phyloP scores from a whole-genome alignment of 768 basidiomycete species.

The Tulasnella sp. region DNA sequence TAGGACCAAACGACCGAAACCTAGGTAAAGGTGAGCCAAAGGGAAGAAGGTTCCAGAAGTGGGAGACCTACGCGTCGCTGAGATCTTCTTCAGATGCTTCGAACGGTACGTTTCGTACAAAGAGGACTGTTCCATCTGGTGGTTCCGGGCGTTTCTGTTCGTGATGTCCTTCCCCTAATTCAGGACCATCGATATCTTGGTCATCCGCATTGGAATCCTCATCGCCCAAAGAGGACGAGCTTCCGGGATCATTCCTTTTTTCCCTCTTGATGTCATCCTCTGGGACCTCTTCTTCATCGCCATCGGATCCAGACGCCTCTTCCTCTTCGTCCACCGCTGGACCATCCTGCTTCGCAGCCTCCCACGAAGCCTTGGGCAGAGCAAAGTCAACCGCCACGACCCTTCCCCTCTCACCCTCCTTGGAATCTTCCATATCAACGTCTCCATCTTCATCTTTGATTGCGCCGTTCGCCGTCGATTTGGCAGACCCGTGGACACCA shows the following conservation, averaged over 20 bases:
- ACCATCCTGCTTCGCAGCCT: slow-evolving; percentile 46
- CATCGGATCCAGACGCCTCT: slow-evolving; percentile 25
- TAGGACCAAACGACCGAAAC: slow-evolving; percentile 81
- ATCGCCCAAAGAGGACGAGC: neutral
- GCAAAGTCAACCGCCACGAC: slow-evolving; percentile 94
- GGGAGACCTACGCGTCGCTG: slow-evolving; percentile 50
- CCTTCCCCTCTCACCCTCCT: slow-evolving; percentile 40
- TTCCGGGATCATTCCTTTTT: neutral
- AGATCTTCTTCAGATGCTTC: slow-evolving; percentile 89
- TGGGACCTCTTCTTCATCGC: slow-evolving; percentile 22
- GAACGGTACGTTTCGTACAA: slow-evolving; percentile 88
- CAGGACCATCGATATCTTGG: slow-evolving; percentile 21
- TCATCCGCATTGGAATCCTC: neutral
- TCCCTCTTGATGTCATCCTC: slow-evolving; percentile 23
- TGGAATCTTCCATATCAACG: slow-evolving; percentile 45
- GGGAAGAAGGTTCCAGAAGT: neutral
- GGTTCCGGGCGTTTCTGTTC: slow-evolving; percentile 53
- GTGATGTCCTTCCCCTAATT: slow-evolving; percentile 30
- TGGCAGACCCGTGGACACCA: slow-evolving; percentile 28
- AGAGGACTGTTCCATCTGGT: slow-evolving; percentile 81
- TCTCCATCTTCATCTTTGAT: slow-evolving; percentile 23
- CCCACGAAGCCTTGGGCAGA: slow-evolving; percentile 84
- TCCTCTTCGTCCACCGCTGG: slow-evolving; percentile 23
- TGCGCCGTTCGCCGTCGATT: slow-evolving; percentile 20
- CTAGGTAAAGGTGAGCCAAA: slow-evolving; percentile 31